These are phyloP conservation scores for Vachellia pachyceras DNA, from an alignment of 306 rosid species.

Conservation along the genomic window DNA sequence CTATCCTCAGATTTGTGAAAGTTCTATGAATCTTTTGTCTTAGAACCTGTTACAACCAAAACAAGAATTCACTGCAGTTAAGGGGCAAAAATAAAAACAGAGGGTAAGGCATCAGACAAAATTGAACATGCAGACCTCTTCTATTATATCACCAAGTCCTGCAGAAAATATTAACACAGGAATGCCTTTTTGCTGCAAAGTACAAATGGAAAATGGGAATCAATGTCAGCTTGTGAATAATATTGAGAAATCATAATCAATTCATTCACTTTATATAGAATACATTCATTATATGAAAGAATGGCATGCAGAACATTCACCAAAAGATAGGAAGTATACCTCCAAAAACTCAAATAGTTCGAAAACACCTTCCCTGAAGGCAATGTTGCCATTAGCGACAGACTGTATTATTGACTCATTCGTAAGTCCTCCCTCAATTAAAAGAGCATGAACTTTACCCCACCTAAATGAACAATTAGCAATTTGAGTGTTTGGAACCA, in stretches of 20 bases:
- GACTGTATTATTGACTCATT: slow-evolving; percentile 74
- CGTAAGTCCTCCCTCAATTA: slow-evolving; percentile 89
- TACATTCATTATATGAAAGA: slow-evolving; percentile 15
- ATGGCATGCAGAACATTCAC: not conserved
- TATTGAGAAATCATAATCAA: not conserved
- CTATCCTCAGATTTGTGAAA: slow-evolving; percentile 80
- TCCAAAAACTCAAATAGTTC: slow-evolving; percentile 84
- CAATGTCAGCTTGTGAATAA: slow-evolving; percentile 22
- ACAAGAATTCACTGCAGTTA: slow-evolving; percentile 21
- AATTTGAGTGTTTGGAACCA: not conserved
- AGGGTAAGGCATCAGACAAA: slow-evolving; percentile 23
- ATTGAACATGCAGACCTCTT: slow-evolving; percentile 69
- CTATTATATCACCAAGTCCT: slow-evolving; percentile 93
- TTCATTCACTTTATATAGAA: slow-evolving; percentile 12
- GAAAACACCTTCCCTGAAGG: slow-evolving; percentile 91
- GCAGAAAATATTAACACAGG: slow-evolving; percentile 94
- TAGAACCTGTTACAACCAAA: slow-evolving; percentile 62
- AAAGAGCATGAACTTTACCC: slow-evolving; percentile 83
- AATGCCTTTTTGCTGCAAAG: slow-evolving; percentile 76
- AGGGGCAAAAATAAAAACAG: not conserved
- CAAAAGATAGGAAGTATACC: slow-evolving; percentile 48
- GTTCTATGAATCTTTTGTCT: slow-evolving; percentile 81
- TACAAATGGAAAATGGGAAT: slow-evolving; percentile 33
- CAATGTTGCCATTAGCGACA: slow-evolving; percentile 73
- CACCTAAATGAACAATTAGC: slow-evolving; percentile 61